Base-by-base conservation (phyloP, 2,329 filamentous ascomycete species). In the Rachicladosporium sp. region DNA sequence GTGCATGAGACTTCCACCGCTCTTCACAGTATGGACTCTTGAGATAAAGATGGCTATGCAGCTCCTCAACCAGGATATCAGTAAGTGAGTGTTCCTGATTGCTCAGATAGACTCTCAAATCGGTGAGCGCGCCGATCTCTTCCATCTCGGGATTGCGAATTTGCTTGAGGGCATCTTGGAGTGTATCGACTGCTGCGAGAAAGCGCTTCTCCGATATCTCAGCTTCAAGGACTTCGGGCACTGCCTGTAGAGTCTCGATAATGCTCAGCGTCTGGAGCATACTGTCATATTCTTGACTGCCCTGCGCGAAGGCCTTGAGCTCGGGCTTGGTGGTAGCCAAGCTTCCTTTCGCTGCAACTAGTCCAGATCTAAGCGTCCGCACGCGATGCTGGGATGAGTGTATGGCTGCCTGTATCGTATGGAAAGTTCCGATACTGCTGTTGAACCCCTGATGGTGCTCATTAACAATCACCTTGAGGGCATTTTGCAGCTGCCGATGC, bases 391-490 rank as follows among this genome's bases (percentile, higher is more conserved):
- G 91, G 10, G 87, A 94, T 37, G 76, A 71, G 53, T 89, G 83
- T 48, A 98, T 91, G 62, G 86, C 94, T 38, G 80, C 78, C 61
- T 98, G 91, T 46, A 98, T 98, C 63, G 93, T 95, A 68, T 98
- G 93, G 57, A 96, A 98, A 12, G 89, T 96, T 60, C 89, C 91
- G 47, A 98, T 96, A 37, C 89, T 95, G 61, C 86, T 94, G 65
- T 96, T 98, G 72, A 98, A 98, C 35, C 91, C 93, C 61, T 98
- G 91, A 57, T 98, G 89, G 58, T 98, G 89, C 65, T 98, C 89
- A 60, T 98, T 94, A 19, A 98, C 91, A 52, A 98, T 94, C 27
- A 80, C 78, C 62, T 94, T 95, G 42, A 98, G 70, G 8, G 89
- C 88, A 52, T 82, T 81, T 58, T 98, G 88, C n/a, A 98, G 74